A percentile compares a stretch with the other conserved stretches of the same genome.
phyloP scores from a whole-genome alignment of 148 eudicot genomes.

The Nyssa sinensis region DNA sequence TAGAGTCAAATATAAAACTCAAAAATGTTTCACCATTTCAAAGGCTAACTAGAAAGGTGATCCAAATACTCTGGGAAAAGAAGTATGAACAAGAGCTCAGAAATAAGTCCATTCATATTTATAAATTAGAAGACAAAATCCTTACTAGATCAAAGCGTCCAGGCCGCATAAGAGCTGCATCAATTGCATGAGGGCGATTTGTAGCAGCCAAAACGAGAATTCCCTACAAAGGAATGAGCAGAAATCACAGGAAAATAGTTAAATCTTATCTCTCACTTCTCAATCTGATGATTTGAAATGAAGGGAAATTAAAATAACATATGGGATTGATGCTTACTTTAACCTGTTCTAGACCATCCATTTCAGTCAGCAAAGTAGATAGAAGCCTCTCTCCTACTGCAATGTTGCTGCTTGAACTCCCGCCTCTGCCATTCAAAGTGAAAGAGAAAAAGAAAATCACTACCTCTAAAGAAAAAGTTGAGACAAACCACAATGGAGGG shows the following conservation, averaged over 20 bases:
- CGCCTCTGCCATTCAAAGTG: conserved; percentile 60
- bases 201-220: conserved; percentile 97
- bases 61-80: not conserved
- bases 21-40: not conserved
- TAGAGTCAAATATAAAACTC: not conserved
- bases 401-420: conserved; percentile 59
- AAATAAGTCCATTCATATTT: not conserved
- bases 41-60: not conserved
- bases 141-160: conserved; percentile 96
- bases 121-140: not conserved
- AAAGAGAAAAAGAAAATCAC: not conserved
- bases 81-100: not conserved
- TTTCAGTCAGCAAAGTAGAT: conserved; percentile 91
- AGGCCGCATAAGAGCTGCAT: conserved; percentile 95
- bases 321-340: conserved; percentile 47
- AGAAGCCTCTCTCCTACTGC: conserved; percentile 88
- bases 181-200: conserved; percentile 90
- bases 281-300: not conserved
- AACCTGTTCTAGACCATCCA: conserved; percentile 93
- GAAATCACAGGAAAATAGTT: not conserved
- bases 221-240: conserved; percentile 50
- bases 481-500: not conserved
- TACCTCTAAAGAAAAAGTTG: not conserved
- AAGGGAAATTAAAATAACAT: not conserved
- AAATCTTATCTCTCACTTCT: not conserved